A percentile compares a stretch with the other conserved stretches of the same genome.
Evolutionary conservation across 306 rosid genomes (phyloP).

Genomic region (Rubus parviflorus): DNA sequence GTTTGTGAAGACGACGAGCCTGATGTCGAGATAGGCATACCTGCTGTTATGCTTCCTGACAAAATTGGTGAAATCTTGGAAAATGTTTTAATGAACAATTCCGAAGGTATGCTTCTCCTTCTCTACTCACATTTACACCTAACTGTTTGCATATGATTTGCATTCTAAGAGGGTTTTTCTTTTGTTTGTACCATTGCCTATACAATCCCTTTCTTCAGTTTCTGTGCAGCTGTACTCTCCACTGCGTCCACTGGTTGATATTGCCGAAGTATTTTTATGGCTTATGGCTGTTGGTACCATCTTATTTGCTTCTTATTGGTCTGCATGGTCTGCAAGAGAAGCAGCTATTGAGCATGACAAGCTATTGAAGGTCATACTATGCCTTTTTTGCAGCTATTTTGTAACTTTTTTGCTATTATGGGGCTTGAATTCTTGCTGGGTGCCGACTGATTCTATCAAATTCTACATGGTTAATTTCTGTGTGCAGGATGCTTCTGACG

Average conservation of each 20-base stretch:
- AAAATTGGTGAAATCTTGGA: conserved; percentile 72
- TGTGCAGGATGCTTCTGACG: conserved; percentile 85
- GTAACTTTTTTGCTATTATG: neutral
- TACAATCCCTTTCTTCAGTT: conserved; percentile 47
- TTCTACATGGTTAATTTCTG: conserved; percentile 23
- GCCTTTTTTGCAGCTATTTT: conserved; percentile 24
- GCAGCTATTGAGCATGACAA: conserved; percentile 84
- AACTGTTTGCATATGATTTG: neutral
- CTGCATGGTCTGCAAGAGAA: conserved; percentile 95
- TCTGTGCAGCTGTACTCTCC: conserved; percentile 98
- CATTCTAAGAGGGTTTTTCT: conserved; percentile 17
- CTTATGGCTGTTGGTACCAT: conserved; percentile 99
- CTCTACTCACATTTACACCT: conserved; percentile 2
- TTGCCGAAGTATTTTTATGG: conserved; percentile 98
- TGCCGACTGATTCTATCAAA: conserved; percentile 12
- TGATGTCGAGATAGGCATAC: conserved; percentile 70
- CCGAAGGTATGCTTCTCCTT: conserved; percentile 47
- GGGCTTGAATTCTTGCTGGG: conserved; percentile 17
- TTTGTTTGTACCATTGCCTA: conserved; percentile 23
- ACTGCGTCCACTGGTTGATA: conserved; percentile 85
- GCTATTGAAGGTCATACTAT: conserved; percentile 66
- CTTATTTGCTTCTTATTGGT: conserved; percentile 91
- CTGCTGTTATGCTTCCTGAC: conserved; percentile 97
- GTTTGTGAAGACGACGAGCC: conserved; percentile 82
- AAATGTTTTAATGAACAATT: conserved; percentile 52